These are phyloP conservation scores for Schizophyllum amplum DNA, from an alignment of 1,284 basidiomycete genomes.

Conservation along the genomic window DNA sequence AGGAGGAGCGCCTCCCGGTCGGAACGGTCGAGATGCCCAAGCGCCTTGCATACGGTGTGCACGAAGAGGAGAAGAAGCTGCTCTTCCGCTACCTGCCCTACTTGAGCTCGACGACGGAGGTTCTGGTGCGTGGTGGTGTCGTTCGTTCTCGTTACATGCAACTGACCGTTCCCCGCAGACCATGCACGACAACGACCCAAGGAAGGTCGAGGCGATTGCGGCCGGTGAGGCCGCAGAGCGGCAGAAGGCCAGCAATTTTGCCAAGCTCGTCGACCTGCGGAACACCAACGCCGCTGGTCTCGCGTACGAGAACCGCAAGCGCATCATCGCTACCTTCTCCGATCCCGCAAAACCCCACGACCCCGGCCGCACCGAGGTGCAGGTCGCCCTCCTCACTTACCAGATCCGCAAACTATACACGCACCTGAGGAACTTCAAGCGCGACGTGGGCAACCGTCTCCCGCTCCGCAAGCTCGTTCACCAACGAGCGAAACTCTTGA, in stretches of 20 bases:
- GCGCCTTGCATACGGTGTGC: conserved; percentile 53
- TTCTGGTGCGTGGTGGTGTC: neutral
- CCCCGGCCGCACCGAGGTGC: conserved; percentile 80
- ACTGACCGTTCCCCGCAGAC: neutral
- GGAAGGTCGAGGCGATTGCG: conserved; percentile 13
- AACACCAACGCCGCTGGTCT: conserved; percentile 85
- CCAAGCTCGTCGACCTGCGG: conserved; percentile 72
- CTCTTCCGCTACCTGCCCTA: conserved; percentile 55
- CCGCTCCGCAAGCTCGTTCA: conserved; percentile 73
- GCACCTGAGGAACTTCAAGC: conserved; percentile 63
- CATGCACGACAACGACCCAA: conserved; percentile 12
- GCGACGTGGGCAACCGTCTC: conserved; percentile 76
- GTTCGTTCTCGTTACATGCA: neutral
- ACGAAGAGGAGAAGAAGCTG: conserved; percentile 40
- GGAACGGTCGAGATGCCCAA: conserved; percentile 36
- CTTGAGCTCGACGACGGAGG: neutral
- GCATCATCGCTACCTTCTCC: conserved; percentile 80
- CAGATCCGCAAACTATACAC: conserved; percentile 77
- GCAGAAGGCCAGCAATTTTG: conserved; percentile 57
- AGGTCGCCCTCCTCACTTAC: conserved; percentile 85
- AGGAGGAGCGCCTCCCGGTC: conserved; percentile 12
- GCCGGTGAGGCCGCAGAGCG: conserved; percentile 33
- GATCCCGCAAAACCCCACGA: conserved; percentile 59
- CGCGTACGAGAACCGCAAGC: conserved; percentile 76
- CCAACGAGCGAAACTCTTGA: conserved; percentile 75